Conservation (phyloP, 2,329 filamentous ascomycete species). For the Fusarium buxicola region DNA sequence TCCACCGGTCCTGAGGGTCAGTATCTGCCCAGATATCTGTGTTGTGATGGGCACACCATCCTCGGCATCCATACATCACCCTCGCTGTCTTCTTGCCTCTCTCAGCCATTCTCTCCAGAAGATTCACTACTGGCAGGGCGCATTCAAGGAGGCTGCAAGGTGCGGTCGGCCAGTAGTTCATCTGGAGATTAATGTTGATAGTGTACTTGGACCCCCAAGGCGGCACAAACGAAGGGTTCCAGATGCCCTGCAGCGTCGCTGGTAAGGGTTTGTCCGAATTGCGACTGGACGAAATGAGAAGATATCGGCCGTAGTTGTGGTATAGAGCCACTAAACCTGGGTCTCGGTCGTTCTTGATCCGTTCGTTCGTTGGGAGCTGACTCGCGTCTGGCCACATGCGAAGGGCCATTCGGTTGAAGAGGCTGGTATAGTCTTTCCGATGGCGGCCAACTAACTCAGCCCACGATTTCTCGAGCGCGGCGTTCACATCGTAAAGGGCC, state of each 20-base stretch:
- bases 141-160: slow-evolving; percentile 52
- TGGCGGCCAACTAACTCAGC: slow-evolving; percentile 19
- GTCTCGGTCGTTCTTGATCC: slow-evolving; percentile 35
- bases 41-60: slow-evolving; percentile 54
- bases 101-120: slow-evolving; percentile 38
- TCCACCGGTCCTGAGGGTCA: slow-evolving; percentile 51
- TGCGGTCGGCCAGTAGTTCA: slow-evolving; percentile 63
- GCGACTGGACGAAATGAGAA: slow-evolving; percentile 46
- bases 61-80: slow-evolving; percentile 53
- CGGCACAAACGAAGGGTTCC: slow-evolving; percentile 48
- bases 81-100: slow-evolving; percentile 49
- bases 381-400: slow-evolving; percentile 37
- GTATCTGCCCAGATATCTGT: slow-evolving; percentile 55
- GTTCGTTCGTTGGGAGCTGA: slow-evolving; percentile 38
- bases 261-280: slow-evolving; percentile 43
- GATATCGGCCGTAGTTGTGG: slow-evolving; percentile 50
- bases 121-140: slow-evolving; percentile 55
- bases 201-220: slow-evolving; percentile 63
- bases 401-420: slow-evolving; percentile 33
- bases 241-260: slow-evolving; percentile 52
- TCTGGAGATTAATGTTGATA: slow-evolving; percentile 64
- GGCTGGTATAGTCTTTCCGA: slow-evolving; percentile 32
- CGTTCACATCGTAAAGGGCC: slow-evolving; percentile 41
- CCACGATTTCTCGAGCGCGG: slow-evolving; percentile 37
- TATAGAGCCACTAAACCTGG: slow-evolving; percentile 45